These are phyloP conservation scores for Neurospora sp. DNA, from an alignment of 495 filamentous ascomycete species.

Conservation along the genomic window DNA sequence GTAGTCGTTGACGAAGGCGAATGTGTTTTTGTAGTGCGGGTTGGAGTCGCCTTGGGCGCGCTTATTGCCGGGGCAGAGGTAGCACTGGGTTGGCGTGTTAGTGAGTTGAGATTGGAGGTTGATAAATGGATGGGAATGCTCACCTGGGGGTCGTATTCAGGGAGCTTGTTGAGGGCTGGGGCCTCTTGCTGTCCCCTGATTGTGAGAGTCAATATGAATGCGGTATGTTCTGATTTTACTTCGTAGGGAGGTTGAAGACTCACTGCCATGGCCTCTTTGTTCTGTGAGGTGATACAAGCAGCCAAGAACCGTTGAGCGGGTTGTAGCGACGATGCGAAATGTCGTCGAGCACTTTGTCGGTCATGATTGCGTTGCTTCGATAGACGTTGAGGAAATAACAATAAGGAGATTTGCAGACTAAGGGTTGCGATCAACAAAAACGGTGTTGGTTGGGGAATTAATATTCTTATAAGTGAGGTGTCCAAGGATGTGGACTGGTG, in stretches of 20 bases:
- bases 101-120: neutral
- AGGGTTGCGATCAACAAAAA: neutral
- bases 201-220: neutral
- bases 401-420: neutral
- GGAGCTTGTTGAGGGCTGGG: conserved; percentile 64
- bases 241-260: conserved; percentile 20
- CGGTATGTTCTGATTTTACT: neutral
- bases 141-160: conserved; percentile 67
- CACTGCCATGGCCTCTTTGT: conserved; percentile 98
- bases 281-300: conserved; percentile 89
- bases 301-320: conserved; percentile 76
- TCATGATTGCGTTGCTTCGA: conserved; percentile 23
- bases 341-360: conserved; percentile 72
- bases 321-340: conserved; percentile 96
- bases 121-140: too few relatives aligned
- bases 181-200: conserved; percentile 82
- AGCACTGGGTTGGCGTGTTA: conserved; percentile 47
- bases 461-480: neutral
- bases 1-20: conserved; percentile 96
- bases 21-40: conserved; percentile 76
- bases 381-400: neutral
- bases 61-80: conserved; percentile 90
- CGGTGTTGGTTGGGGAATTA: neutral
- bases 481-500: neutral
- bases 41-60: conserved; percentile 86